Evolutionary conservation across 2,329 filamentous ascomycete genomes (phyloP).

Genomic region (Phoma herbarum): DNA sequence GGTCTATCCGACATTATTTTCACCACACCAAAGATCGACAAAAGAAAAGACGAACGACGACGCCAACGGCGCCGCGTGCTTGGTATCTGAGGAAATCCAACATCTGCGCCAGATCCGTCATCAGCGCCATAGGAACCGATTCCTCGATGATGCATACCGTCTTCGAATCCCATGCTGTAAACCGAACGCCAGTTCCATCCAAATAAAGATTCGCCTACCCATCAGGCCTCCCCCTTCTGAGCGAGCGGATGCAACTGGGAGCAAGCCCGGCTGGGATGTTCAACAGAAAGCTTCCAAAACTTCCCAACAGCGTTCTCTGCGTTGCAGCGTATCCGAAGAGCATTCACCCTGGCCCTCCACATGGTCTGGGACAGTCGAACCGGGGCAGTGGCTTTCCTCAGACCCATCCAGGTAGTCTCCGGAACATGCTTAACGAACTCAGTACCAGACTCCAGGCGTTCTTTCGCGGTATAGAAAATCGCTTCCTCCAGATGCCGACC

Average conservation of each 20-base stretch:
- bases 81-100: slow-evolving; percentile 22
- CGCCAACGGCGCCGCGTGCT: slow-evolving; percentile 2
- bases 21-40: background rate
- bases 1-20: background rate
- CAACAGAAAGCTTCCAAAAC: slow-evolving; percentile 19
- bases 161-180: slow-evolving; percentile 13
- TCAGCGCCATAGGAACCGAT: slow-evolving; percentile 1
- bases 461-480: slow-evolving; percentile 16
- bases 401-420: slow-evolving; percentile 33
- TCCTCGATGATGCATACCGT: slow-evolving; percentile 13
- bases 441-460: slow-evolving; percentile 17
- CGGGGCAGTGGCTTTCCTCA: slow-evolving; percentile 38
- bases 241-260: slow-evolving; percentile 3
- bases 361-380: slow-evolving; percentile 40
- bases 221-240: background rate
- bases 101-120: slow-evolving; percentile 11
- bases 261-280: slow-evolving; percentile 38
- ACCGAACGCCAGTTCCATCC: slow-evolving; percentile 9
- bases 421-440: slow-evolving; percentile 29
- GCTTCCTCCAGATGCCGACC: slow-evolving; percentile 12
- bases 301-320: slow-evolving; percentile 34
- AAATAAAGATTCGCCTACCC: background rate
- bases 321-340: slow-evolving; percentile 40
- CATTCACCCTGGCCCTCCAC: slow-evolving; percentile 42
- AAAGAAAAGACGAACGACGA: slow-evolving; percentile 1